Evolutionary conservation across 1,139 yeast genomes (phyloP), one percentile per base, ranked within the genome.

Genomic region (Pneumocystis oryctolagi): DNA sequence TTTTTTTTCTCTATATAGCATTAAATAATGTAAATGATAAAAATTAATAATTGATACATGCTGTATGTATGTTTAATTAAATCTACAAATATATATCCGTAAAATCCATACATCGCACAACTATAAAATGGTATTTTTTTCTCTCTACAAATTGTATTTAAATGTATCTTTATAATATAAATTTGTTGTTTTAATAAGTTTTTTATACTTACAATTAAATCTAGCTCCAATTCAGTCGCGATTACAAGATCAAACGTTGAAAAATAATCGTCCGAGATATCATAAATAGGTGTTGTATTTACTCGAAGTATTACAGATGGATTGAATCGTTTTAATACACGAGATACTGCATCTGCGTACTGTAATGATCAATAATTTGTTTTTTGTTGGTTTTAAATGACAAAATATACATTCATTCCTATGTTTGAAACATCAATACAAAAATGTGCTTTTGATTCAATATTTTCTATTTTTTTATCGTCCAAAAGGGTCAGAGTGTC

Each of bases 41-140:
- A 1, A 8, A 4, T 8, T 9, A 25, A 3, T 6, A 25, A n/a
- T 3, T 1, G 18, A 25, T 47, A 47, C 55, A 47, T 25, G 55
- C n/a, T 74, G 39, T 83, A 81, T 58, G 77, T 76, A 73, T 88
- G 90, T 63, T 78, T 73, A 25, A 89, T 81, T 65, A 92, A 77
- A 73, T 94, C 98, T 2, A 84, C 84, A 70, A 90, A 83, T 1
- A 88, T 80, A 70, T 82, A 87, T 1, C 96, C 97, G 72, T 81
- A 89, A 72, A 89, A 75, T 0, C 98, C 98, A 71, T 85, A 87
- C 8, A 83, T 71, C 0, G 85, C 86, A 0, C 88, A 76, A 3
- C 82, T 79, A 71, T 87, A 89, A 57, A 92, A 76, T 1, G 95
- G 88, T 40, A 84, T 80, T 39, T 77, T 76, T 34, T 79, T 75